Evolutionary conservation across 1,284 basidiomycete genomes (phyloP).

Genomic region (Exobasidium rhododendri): DNA sequence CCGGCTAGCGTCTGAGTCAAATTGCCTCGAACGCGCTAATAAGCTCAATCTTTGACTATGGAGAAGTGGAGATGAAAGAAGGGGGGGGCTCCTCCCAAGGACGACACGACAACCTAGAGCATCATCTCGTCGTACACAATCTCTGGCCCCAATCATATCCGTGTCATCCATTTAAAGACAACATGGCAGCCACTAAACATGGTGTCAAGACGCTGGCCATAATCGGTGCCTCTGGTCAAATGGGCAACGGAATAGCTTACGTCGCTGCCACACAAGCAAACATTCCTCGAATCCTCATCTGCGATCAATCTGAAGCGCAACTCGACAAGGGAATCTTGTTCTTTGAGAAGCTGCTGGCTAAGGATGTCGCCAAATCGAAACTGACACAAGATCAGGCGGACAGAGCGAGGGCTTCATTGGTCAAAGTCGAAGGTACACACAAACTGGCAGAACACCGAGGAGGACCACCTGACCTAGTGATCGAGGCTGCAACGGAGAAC

Average conservation of each 20-base stretch:
- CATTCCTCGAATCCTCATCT: conserved; percentile 29
- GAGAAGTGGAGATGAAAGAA: too few relatives aligned
- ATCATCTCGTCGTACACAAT: too few relatives aligned
- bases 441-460: conserved; percentile 45
- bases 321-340: conserved; percentile 69
- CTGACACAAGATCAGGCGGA: conserved; percentile 69
- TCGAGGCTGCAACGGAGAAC: conserved; percentile 91
- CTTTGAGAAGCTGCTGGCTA: conserved; percentile 70
- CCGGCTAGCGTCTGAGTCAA: too few relatives aligned
- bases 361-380: conserved; percentile 80
- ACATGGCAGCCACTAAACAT: conserved; percentile 17
- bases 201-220: conserved; percentile 43
- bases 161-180: too few relatives aligned
- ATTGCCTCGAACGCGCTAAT: too few relatives aligned
- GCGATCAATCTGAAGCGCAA: conserved; percentile 58
- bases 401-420: conserved; percentile 61
- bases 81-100: too few relatives aligned
- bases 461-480: conserved; percentile 81
- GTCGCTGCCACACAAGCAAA: conserved; percentile 64
- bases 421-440: conserved; percentile 25
- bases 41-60: too few relatives aligned
- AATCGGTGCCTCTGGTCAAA: conserved; percentile 45
- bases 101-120: too few relatives aligned
- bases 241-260: conserved; percentile 69
- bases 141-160: too few relatives aligned